Percentiles rank a stretch among this genome's conserved stretches.
Conservation (phyloP, 805 yeast genomes). For the Candida ortonii region DNA sequence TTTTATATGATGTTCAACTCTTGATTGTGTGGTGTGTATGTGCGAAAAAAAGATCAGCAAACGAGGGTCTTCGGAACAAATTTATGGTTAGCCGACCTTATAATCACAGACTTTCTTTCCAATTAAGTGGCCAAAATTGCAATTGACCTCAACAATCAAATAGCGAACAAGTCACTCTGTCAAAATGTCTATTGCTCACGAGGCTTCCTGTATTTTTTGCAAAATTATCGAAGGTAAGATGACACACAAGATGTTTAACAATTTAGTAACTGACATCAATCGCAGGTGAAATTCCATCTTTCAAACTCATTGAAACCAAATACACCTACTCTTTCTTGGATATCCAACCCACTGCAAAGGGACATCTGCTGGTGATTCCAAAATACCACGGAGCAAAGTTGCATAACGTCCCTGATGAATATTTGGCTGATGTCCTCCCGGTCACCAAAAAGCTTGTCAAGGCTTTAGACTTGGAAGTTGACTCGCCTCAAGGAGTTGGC, state of each 20-base stretch:
- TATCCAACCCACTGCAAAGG: conserved; percentile 87
- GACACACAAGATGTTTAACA: neutral
- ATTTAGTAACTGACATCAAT: conserved; percentile 5
- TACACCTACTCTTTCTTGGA: conserved; percentile 82
- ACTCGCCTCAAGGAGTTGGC: conserved; percentile 65
- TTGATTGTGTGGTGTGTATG: no score
- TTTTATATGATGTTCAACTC: no score
- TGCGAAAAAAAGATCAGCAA: no score
- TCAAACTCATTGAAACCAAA: conserved; percentile 85
- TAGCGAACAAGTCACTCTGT: conserved; percentile 3
- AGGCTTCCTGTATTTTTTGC: conserved; percentile 83
- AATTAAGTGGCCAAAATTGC: no score
- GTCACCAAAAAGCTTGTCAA: conserved; percentile 81
- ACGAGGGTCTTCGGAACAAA: no score
- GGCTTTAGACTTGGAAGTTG: conserved; percentile 61
- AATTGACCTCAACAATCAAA: no score
- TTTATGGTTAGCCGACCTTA: no score
- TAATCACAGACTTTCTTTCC: no score
- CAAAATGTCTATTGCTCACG: conserved; percentile 32
- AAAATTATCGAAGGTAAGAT: conserved; percentile 79
- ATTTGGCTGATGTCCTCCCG: conserved; percentile 81
- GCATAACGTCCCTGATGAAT: conserved; percentile 91
- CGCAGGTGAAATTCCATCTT: conserved; percentile 90
- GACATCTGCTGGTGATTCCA: conserved; percentile 88
- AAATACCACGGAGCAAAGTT: conserved; percentile 90